These are phyloP conservation scores for Quercus glauca DNA, from an alignment of 306 rosid genomes.

Conservation along the genomic window DNA sequence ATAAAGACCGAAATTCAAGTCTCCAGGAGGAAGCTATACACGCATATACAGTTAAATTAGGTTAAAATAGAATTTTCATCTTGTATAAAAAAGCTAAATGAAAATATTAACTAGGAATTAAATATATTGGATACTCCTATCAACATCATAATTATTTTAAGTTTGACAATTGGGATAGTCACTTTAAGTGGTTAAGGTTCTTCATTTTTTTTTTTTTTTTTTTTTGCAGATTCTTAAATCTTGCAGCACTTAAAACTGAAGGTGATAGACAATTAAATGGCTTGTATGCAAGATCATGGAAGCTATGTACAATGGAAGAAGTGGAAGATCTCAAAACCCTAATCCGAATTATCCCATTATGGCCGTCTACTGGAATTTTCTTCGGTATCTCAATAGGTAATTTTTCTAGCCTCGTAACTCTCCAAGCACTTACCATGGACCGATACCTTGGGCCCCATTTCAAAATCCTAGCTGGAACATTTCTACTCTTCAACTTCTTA, in stretches of 20 bases:
- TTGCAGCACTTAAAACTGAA: conserved; percentile 26
- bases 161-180: too few species aligned
- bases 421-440: conserved; percentile 36
- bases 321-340: conserved; percentile 35
- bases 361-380: conserved; percentile 33
- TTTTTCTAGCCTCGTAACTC: conserved; percentile 7
- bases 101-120: too few species aligned
- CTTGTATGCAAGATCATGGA: conserved; percentile 28
- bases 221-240: conserved; percentile 19
- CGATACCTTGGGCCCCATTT: conserved; percentile 19
- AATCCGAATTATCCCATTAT: conserved; percentile 23
- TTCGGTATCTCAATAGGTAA: conserved; percentile 17
- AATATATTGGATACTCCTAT: too few species aligned
- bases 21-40: too few species aligned
- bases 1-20: accelerated
- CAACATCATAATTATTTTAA: too few species aligned
- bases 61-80: too few species aligned
- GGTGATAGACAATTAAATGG: conserved; percentile 5
- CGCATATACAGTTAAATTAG: too few species aligned
- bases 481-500: conserved; percentile 26
- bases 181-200: too few species aligned
- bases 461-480: conserved; percentile 23
- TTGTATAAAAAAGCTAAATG: neutral
- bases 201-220: too few species aligned
- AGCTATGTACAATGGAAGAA: conserved; percentile 27